A percentile compares a stretch with the other conserved stretches of the same genome.
phyloP scores from a whole-genome alignment of 192 early-diverging fungal genomes.

The Linnemannia schmuckeri region DNA sequence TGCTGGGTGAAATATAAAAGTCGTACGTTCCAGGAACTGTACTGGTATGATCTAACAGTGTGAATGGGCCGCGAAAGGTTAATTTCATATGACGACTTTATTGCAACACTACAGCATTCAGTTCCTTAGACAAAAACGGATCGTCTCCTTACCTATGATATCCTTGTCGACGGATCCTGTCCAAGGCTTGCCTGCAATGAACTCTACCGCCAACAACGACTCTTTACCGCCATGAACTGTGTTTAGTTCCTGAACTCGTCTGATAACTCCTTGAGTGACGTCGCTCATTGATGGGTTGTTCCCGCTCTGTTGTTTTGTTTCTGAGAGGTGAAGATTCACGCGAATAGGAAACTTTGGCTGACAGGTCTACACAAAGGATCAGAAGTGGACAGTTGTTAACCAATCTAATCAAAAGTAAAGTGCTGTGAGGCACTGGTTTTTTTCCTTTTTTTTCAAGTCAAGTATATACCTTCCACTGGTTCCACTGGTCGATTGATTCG shows the following conservation, averaged over 20 bases:
- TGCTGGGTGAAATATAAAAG: slow-evolving; percentile 50
- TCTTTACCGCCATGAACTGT: neutral
- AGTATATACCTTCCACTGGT: slow-evolving; percentile 58
- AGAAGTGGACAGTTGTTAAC: neutral
- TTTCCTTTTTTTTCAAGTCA: neutral
- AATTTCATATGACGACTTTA: neutral
- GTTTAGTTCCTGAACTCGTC: neutral
- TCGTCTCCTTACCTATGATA: slow-evolving; percentile 14
- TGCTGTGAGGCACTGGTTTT: neutral
- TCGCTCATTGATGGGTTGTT: neutral
- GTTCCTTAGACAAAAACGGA: neutral
- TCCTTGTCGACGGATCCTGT: slow-evolving; percentile 12
- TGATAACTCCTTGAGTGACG: neutral
- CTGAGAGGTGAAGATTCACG: slow-evolving; percentile 36
- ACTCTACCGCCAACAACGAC: neutral
- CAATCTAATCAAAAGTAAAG: neutral
- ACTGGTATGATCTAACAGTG: slow-evolving; percentile 22
- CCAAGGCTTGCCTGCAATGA: slow-evolving; percentile 17
- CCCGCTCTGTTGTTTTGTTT: neutral
- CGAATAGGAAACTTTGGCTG: slow-evolving; percentile 35
- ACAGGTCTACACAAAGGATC: slow-evolving; percentile 19
- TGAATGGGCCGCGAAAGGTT: neutral
- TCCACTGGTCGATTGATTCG: slow-evolving; percentile 70
- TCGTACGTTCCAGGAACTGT: slow-evolving; percentile 48
- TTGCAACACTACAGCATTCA: neutral